phyloP scores from a whole-genome alignment of 768 basidiomycete species.

The Russula sp. region DNA sequence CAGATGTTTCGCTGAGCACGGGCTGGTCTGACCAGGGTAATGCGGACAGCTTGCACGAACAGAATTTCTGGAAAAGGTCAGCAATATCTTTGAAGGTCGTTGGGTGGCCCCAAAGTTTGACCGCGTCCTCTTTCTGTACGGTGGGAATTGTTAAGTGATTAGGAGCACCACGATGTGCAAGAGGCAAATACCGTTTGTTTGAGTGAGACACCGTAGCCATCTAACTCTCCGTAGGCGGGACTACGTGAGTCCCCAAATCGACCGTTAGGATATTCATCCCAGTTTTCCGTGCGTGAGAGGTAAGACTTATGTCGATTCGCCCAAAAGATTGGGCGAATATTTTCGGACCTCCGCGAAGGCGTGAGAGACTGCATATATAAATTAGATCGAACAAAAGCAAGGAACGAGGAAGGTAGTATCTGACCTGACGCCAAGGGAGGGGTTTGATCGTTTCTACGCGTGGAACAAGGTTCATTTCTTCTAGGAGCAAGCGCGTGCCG shows the following conservation, averaged over 20 bases:
- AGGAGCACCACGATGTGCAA: background rate
- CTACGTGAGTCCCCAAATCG: constrained; percentile 96
- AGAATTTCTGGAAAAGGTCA: constrained; percentile 80
- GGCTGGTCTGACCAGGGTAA: constrained; percentile 95
- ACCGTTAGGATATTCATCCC: constrained; percentile 99
- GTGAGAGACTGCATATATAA: constrained; percentile 68
- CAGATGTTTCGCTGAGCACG: constrained; percentile 77
- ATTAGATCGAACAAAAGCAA: constrained; percentile 25
- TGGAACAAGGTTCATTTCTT: constrained; percentile 87
- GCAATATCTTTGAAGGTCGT: constrained; percentile 61
- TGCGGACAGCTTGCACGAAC: constrained; percentile 63
- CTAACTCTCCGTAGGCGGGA: constrained; percentile 97
- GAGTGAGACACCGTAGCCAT: constrained; percentile 92
- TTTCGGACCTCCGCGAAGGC: constrained; percentile 84
- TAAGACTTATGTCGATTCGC: constrained; percentile 95
- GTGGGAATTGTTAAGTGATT: constrained; percentile 2
- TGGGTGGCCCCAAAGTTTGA: constrained; percentile 87
- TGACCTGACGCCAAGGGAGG: constrained; percentile 92
- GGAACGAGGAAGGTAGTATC: constrained; percentile 29
- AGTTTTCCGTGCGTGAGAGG: constrained; percentile 93
- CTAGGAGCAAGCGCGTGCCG: constrained; percentile 91
- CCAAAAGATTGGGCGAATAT: constrained; percentile 98
- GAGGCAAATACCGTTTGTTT: constrained; percentile 69
- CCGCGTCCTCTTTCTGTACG: constrained; percentile 76
- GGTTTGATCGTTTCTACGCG: constrained; percentile 90